A percentile compares a stretch with the other conserved stretches of the same genome.
Conservation (phyloP, 78 protist genomes). For the Pigoraptor vietnamica region DNA sequence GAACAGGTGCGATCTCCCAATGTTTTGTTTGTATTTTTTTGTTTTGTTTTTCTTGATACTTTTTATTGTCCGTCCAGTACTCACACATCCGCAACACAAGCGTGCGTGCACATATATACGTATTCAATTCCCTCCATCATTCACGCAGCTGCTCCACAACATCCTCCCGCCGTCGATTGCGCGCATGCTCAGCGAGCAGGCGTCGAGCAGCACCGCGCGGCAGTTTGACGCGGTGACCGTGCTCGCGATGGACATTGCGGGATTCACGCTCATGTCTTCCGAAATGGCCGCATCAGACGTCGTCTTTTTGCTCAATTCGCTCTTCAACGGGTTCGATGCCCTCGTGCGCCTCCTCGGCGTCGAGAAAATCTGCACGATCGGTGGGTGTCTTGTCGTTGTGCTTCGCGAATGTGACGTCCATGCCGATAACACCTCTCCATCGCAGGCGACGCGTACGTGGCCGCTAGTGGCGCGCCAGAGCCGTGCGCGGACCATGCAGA, state of each 20-base stretch:
- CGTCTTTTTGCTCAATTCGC: background rate
- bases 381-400: background rate
- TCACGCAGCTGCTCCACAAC: background rate
- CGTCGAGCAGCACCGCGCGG: background rate
- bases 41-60: no score
- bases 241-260: background rate
- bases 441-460: background rate
- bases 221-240: background rate
- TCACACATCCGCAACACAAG: no score
- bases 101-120: no score
- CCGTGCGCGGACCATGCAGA: background rate
- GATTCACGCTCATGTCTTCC: background rate
- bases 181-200: background rate
- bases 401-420: background rate
- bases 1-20: no score
- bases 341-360: background rate
- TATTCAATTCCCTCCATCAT: no score
- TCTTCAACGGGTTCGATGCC: background rate
- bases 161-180: background rate
- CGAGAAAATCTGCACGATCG: background rate
- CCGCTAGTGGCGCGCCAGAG: background rate
- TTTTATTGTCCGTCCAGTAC: no score
- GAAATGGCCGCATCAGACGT: background rate
- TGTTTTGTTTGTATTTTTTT: background rate
- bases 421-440: background rate